A percentile compares a stretch with the other conserved stretches of the same genome.
These are phyloP conservation scores for Quercus tomentella DNA, from an alignment of 331 rosid genomes.

Conservation along the genomic window DNA sequence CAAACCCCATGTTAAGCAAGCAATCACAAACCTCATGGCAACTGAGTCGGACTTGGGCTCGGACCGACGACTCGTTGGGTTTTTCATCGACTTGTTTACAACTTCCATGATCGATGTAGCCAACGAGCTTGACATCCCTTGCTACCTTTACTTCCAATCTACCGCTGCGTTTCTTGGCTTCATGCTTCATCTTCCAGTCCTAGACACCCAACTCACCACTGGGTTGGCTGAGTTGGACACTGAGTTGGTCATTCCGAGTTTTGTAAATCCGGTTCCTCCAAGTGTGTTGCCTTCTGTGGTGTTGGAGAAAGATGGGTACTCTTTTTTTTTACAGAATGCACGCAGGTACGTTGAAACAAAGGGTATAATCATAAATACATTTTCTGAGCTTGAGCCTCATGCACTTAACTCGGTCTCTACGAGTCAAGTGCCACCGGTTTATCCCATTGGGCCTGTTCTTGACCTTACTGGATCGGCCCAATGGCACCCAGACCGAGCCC, in stretches of 20 bases:
- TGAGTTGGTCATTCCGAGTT: background rate
- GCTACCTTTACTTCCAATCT: conserved; percentile 18
- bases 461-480: background rate
- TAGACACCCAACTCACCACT: conserved; percentile 5
- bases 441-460: conserved; percentile 15
- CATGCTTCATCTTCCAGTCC: conserved; percentile 12
- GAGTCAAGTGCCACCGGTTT: background rate
- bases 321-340: background rate
- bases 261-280: background rate
- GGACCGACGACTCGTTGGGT: too few relatives aligned
- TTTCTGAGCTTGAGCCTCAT: conserved; percentile 12
- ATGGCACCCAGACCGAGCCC: background rate
- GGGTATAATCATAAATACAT: conserved; percentile 24
- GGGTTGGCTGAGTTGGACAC: background rate
- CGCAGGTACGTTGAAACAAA: conserved; percentile 10
- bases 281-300: background rate
- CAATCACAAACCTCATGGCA: background rate
- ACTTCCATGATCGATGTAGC: background rate
- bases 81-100: too few relatives aligned
- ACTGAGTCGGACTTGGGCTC: too few relatives aligned
- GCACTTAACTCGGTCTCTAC: background rate
- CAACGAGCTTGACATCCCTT: conserved; percentile 17
- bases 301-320: background rate
- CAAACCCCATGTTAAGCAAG: conserved; percentile 1
- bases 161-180: conserved; percentile 6